Base-by-base conservation (phyloP, 2,329 filamentous ascomycete genomes). In the Tetracladium maxilliforme region DNA sequence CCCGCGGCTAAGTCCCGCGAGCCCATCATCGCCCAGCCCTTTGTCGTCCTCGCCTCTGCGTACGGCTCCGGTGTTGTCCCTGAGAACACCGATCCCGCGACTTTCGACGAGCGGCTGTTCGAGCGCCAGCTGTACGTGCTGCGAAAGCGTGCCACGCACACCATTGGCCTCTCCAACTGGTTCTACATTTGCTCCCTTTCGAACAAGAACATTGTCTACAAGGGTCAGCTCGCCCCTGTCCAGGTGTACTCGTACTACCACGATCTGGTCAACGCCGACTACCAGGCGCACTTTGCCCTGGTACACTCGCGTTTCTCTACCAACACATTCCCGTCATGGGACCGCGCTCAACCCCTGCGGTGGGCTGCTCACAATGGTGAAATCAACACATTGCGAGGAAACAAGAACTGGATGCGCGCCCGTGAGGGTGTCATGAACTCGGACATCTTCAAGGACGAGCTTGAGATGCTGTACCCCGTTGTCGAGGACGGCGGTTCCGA, bases 371-470 rank as follows among this genome's bases (percentile, higher is more conserved):
- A 95, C 63, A 95, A 95, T 51, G 87, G 87, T 64, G 87, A 95
- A 58, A 95, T 95, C 49, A 95, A 95, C 55, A 95, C 87, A 3
- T 61, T 95, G 33, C 79, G 87, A 48, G 87, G 87, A 33, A 95
- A 95, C 63, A 95, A 95, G 67, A 95, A 95, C 58, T 95, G 87
- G 87, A 95, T 95, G 87, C 78, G 86, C 40, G 87, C 87, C 33
- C 76, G 87, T 45, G 87, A 95, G 58, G 87, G 87, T 52, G 75
- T 93, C 36, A 80, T 95, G 68, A 80, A 83, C 48, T 95, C 87
- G 3, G 75, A 86, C 37, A 64, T 92, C 27, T 95, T 95, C 48
- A 83, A 82, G 34, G 83, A 92, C 15, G 86, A 94, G 44, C 72
- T 95, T 10, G 84, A 94, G 52, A 58, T 65, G 41, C 70, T 95